Evolutionary conservation across 2,329 filamentous ascomycete species (phyloP).

Genomic region (Alternaria ethzedia): DNA sequence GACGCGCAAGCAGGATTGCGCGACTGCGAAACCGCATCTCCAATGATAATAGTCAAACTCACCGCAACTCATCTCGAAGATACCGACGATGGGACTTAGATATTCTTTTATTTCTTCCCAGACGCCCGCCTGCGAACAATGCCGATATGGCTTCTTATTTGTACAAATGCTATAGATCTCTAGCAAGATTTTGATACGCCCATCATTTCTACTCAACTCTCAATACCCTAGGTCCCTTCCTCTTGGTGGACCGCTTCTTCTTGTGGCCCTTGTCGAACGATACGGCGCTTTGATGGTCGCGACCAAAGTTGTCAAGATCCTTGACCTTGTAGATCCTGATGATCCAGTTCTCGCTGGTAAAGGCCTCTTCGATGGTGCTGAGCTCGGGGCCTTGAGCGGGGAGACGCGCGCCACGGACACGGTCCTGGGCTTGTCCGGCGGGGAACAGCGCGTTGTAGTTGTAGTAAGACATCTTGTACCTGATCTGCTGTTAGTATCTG

Average conservation of each 20-base stretch:
- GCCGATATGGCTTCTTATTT: slow-evolving; percentile 31
- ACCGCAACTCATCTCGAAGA: background rate
- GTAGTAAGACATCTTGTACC: slow-evolving; percentile 99
- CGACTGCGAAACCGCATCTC: background rate
- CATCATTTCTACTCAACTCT: slow-evolving; percentile 68
- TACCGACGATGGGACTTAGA: slow-evolving; percentile 9
- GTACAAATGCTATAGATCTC: slow-evolving; percentile 34
- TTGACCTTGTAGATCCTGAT: slow-evolving; percentile 99
- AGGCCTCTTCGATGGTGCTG: slow-evolving; percentile 92
- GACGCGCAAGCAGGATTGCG: background rate
- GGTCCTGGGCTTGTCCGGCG: slow-evolving; percentile 84
- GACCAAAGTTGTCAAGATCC: slow-evolving; percentile 93
- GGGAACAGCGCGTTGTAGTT: slow-evolving; percentile 95
- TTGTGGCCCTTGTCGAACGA: slow-evolving; percentile 81
- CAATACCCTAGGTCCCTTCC: slow-evolving; percentile 73
- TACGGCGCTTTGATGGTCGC: slow-evolving; percentile 75
- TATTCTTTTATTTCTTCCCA: slow-evolving; percentile 36
- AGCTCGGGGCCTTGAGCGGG: slow-evolving; percentile 87
- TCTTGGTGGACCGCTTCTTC: slow-evolving; percentile 79
- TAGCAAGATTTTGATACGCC: slow-evolving; percentile 15
- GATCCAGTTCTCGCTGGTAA: slow-evolving; percentile 99
- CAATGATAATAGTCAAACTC: background rate
- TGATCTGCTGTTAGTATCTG: slow-evolving; percentile 51
- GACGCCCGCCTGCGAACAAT: slow-evolving; percentile 34
- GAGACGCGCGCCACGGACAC: slow-evolving; percentile 80